Conservation (phyloP, 176 grass and related monocot genomes). For the Typha latifolia region DNA sequence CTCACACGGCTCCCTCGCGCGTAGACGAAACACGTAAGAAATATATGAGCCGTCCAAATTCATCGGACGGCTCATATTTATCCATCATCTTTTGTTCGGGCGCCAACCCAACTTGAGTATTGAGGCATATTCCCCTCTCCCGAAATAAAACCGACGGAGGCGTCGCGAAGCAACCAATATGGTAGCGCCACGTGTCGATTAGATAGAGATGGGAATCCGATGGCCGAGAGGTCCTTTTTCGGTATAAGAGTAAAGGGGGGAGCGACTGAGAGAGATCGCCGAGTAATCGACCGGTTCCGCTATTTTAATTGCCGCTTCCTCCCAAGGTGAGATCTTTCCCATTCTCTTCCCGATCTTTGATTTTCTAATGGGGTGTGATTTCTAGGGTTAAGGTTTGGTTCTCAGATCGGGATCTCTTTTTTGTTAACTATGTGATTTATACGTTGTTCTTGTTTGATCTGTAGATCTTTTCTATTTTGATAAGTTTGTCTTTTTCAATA, state of each 20-base stretch:
- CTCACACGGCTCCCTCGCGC: background rate
- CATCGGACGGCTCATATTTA: background rate
- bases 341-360: background rate
- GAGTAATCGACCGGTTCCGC: background rate
- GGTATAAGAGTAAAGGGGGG: background rate
- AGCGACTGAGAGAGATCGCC: background rate
- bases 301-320: background rate
- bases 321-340: background rate
- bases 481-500: background rate
- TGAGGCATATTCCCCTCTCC: too few species aligned
- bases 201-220: background rate
- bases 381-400: background rate
- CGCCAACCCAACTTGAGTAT: too few species aligned
- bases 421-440: background rate
- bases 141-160: too few species aligned
- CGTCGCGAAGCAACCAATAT: background rate
- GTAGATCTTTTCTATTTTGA: background rate
- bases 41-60: background rate
- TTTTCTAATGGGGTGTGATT: background rate
- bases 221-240: background rate
- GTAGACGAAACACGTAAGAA: background rate
- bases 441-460: background rate
- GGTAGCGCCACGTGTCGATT: background rate
- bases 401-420: background rate
- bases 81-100: too few species aligned